Evolutionary conservation across 192 early-diverging fungal species (phyloP).

Genomic region (Neocallimastix lanati): DNA sequence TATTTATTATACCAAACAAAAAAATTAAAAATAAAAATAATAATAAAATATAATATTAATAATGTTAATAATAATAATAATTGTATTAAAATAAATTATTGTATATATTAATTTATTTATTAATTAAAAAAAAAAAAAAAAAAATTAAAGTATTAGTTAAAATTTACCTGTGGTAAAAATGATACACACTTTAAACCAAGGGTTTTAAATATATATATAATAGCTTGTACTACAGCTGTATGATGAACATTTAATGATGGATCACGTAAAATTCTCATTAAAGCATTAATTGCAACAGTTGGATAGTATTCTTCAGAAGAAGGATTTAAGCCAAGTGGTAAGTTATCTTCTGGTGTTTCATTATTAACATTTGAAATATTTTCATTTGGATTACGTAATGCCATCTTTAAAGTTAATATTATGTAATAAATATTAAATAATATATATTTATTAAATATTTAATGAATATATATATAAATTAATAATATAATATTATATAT

Average conservation of each 20-base stretch:
- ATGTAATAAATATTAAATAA: too few species aligned
- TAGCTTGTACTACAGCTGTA: constrained; percentile 67
- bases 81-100: too few species aligned
- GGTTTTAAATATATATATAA: constrained; percentile 85
- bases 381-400: constrained; percentile 1
- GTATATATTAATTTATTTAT: too few species aligned
- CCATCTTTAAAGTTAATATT: constrained; percentile 13
- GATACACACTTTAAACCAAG: constrained; percentile 72
- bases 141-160: too few species aligned
- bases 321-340: constrained; percentile 29
- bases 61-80: too few species aligned
- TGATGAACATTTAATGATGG: constrained; percentile 63
- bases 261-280: constrained; percentile 77
- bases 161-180: constrained; percentile 71
- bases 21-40: too few species aligned
- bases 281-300: constrained; percentile 66
- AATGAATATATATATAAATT: too few species aligned
- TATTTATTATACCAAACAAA: too few species aligned
- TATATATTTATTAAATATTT: too few species aligned
- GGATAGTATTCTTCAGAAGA: constrained; percentile 81
- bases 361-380: neutral
- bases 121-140: too few species aligned
- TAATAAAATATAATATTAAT: too few species aligned
- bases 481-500: too few species aligned
- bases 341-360: neutral